Conservation (phyloP, 106 monocot species). For the Gastrodia elata region DNA sequence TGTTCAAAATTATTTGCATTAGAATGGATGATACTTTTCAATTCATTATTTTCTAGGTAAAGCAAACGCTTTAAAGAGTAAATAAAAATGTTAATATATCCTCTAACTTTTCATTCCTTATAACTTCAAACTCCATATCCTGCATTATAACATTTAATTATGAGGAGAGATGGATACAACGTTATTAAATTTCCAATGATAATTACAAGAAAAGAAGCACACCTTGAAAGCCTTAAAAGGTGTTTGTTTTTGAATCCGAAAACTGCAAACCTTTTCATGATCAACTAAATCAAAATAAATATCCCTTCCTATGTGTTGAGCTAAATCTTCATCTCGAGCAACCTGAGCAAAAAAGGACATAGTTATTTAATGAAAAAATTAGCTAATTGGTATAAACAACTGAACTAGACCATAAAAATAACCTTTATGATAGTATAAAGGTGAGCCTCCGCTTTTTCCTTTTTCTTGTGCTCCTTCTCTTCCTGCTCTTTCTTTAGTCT, state of each 20-base stretch:
- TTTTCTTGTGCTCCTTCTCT: slow-evolving; percentile 98
- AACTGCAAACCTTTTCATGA: slow-evolving; percentile 95
- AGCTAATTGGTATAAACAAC: not conserved
- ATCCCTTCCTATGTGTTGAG: slow-evolving; percentile 80
- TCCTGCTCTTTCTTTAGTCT: slow-evolving; percentile 99
- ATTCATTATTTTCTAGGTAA: too few species aligned
- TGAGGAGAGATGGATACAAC: not conserved
- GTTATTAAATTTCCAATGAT: not conserved
- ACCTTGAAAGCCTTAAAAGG: slow-evolving; percentile 91
- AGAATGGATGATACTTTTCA: too few species aligned
- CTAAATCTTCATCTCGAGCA: slow-evolving; percentile 80
- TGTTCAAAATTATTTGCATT: too few species aligned
- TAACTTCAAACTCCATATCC: too few species aligned
- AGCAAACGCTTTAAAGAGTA: too few species aligned
- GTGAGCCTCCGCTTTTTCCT: slow-evolving; percentile 97
- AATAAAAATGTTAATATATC: too few species aligned
- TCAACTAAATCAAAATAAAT: slow-evolving; percentile 98
- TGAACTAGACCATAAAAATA: not conserved
- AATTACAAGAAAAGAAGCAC: not conserved
- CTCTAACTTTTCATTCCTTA: too few species aligned
- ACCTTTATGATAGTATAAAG: slow-evolving; percentile 99
- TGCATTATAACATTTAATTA: not conserved
- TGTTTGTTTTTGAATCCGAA: slow-evolving; percentile 88
- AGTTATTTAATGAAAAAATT: not conserved
- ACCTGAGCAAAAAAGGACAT: slow-evolving; percentile 30